These are phyloP conservation scores for Globisporangium cederbergense DNA, from an alignment of 352 stramenopile species.

Conservation along the genomic window DNA sequence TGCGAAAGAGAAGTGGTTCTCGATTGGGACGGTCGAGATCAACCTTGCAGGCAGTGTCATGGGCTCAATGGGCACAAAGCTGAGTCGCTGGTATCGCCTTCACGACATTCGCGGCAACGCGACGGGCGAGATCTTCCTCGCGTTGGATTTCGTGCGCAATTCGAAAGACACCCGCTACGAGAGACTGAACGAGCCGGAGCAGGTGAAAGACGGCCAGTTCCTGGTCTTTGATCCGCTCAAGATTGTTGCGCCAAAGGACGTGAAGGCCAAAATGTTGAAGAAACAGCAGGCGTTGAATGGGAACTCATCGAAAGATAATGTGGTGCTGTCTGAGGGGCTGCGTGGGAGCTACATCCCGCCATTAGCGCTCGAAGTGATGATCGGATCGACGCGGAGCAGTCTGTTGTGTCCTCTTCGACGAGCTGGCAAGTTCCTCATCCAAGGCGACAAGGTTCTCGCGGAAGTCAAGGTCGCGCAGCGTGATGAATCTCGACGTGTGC, in stretches of 20 bases:
- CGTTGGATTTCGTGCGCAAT: slow-evolving; percentile 73
- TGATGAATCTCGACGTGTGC: slow-evolving; percentile 78
- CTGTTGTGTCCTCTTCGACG: slow-evolving; percentile 79
- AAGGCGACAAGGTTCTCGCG: slow-evolving; percentile 78
- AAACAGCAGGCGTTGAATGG: slow-evolving; percentile 16
- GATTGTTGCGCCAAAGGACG: slow-evolving; percentile 55
- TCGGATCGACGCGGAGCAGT: slow-evolving; percentile 64
- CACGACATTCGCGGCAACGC: slow-evolving; percentile 73
- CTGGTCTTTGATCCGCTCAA: slow-evolving; percentile 87
- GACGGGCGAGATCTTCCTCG: slow-evolving; percentile 83
- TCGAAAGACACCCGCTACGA: slow-evolving; percentile 19
- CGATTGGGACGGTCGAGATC: slow-evolving; percentile 77
- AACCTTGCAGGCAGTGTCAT: slow-evolving; percentile 87
- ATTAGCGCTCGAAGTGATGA: slow-evolving; percentile 80
- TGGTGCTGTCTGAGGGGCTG: slow-evolving; percentile 73
- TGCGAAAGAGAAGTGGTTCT: slow-evolving; percentile 65
- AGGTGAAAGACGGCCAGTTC: slow-evolving; percentile 81
- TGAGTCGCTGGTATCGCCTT: slow-evolving; percentile 84
- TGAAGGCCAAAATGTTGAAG: slow-evolving; percentile 25
- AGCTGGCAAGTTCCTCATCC: slow-evolving; percentile 86
- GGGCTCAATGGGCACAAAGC: slow-evolving; percentile 58
- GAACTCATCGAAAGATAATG: slow-evolving; percentile 40
- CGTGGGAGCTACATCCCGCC: slow-evolving; percentile 81
- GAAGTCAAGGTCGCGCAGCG: slow-evolving; percentile 88
- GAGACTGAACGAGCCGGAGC: slow-evolving; percentile 57